Base-by-base conservation (phyloP, 768 basidiomycete genomes). In the Mycena rosella region DNA sequence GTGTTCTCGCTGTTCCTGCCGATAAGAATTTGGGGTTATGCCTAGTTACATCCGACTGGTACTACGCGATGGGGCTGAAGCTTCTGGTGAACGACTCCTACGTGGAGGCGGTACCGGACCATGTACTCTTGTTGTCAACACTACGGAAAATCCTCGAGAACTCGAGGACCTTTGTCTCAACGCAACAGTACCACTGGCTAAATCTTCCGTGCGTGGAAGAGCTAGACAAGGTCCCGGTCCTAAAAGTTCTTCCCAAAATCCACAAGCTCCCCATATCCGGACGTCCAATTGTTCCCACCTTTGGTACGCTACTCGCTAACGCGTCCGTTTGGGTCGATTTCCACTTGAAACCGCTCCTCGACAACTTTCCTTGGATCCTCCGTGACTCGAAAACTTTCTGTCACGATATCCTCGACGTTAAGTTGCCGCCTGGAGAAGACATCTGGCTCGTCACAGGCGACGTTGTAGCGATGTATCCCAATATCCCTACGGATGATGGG, bases 1-100 rank as follows among this genome's bases (percentile, higher is more conserved):
- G 48, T 15, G 36, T 67, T 10, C 38, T 70, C 29, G 69, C 69
- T 26, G 59, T 67, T 24, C 69, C 69, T 1, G 64, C 65, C 4
- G 69, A 70, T 53, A 70, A 70, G 58, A 70, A 70, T 47, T 44
- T 70, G 0, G 69, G 69, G 32, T 29, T 70, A 7, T 70, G 69
- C 30, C 38, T 69, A 2, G 68, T 69, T 26, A 65, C 63, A 11
- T 22, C 63, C 0, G 51, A 64, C 47, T 69, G 68, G 68, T 69
- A 69, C 24, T 40, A 60, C 29, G 32, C 45, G 5, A 58, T 38
- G 24, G 68, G 56, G 13, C 42, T 64, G 13, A 65, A 60, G 32
- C 63, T 69, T 15, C 52, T 69, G 29, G 38, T 29, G 51, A 69
- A 65, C 27, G 45, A 55, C 27, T 58, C 42, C 14, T 58, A 58